Base-by-base conservation (phyloP, 306 rosid genomes). In the Oemleria cerasiformis region DNA sequence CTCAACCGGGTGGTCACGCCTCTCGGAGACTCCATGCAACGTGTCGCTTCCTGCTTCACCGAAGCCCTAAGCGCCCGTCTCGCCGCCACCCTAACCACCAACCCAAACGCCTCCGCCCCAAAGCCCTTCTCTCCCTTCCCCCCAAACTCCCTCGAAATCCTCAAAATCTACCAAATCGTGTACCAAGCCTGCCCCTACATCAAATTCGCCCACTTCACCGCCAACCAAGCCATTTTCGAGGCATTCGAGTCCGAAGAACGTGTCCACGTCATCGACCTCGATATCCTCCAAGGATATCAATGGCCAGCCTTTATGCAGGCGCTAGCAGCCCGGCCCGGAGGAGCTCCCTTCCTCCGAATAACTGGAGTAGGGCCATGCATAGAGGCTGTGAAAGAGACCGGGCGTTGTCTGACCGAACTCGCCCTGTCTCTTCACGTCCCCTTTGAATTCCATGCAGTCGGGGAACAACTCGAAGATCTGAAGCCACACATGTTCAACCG, bases 281-380 rank as follows among this genome's bases (percentile, higher is more conserved):
- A 93, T 19, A 90, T 93, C 67, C 92, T 87, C 47, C 96, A 93
- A 59, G 98, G 98, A 9, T 93, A 93, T 23, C 98, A 93, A 34
- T 90, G 97, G 97, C 98, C 94, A 0, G 94, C 98, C 4, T 90
- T 90, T 80, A 93, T 87, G 97, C 97, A 93, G 65, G 98, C 98
- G 73, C 50, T 93, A 0, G 91, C 97, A 0, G 98, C 98, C 3
- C 82, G 94, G 2, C 83, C 90, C 0, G 62, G 79, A 0, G 89
- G 92, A 0, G 85, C 96, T 0, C 96, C 97, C 0, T 90, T 88
- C 23, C 93, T 93, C 8, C 74, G 92, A 0, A 93, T 93, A 16
- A 93, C 98, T 0, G 94, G 97, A 0, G 88, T 91, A 0, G 96
- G 92, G 10, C 75, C 86, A 0, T 69, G 62, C 61, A 13, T 82